Percentiles rank a stretch among this genome's conserved stretches.
These are phyloP conservation scores for Dovyalis caffra DNA, from an alignment of 345 rosid genomes.

Conservation along the genomic window DNA sequence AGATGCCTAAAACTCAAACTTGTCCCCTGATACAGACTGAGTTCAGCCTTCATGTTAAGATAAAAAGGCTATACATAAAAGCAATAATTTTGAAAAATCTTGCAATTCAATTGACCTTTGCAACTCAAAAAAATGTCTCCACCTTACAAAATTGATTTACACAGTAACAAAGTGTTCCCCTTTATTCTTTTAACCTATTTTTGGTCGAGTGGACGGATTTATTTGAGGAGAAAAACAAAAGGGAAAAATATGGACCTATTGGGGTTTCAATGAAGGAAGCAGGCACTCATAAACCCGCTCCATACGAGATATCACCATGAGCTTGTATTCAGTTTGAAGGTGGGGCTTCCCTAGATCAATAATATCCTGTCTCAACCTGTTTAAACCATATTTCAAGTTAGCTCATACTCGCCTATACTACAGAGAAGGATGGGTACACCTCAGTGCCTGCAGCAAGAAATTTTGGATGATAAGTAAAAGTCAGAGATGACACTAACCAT, in stretches of 20 bases:
- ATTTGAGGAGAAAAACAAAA: too few relatives aligned
- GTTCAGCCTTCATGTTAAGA: too few relatives aligned
- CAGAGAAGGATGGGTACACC: background rate
- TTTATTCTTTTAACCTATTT: background rate
- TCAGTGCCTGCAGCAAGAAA: background rate
- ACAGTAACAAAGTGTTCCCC: background rate
- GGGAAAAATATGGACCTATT: too few relatives aligned
- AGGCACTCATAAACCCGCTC: constrained; percentile 70
- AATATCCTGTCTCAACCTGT: constrained; percentile 84
- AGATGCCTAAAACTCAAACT: too few relatives aligned
- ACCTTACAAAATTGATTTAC: background rate
- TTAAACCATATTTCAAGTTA: constrained; percentile 16
- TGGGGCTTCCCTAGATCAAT: constrained; percentile 68
- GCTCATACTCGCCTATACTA: background rate
- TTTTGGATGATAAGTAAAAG: background rate
- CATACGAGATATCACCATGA: constrained; percentile 60
- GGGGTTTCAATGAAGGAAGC: constrained; percentile 59
- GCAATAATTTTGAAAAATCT: too few relatives aligned
- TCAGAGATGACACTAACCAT: constrained; percentile 45
- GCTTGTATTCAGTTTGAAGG: constrained; percentile 58
- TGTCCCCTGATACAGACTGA: too few relatives aligned
- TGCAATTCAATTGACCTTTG: too few relatives aligned
- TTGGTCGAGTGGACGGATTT: background rate
- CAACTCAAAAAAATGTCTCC: too few relatives aligned
- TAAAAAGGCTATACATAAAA: too few relatives aligned